Conservation (phyloP, 768 basidiomycete genomes). For the Rhodotorula babjevae region DNA sequence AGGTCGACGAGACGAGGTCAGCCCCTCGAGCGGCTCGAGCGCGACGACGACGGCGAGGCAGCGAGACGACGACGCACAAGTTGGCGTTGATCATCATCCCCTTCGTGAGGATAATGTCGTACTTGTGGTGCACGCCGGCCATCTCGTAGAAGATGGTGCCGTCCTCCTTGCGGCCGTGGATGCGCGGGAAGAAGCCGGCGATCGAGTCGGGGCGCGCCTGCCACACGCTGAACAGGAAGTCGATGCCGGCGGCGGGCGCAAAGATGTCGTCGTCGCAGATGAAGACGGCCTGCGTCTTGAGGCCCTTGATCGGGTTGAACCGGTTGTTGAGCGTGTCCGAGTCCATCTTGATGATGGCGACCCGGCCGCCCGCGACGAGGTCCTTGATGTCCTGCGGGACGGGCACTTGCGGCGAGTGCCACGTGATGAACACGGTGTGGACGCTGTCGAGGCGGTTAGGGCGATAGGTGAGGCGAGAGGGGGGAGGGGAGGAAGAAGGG, state of each 20-base stretch:
- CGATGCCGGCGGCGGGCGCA: not conserved
- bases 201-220: not conserved
- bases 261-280: conserved; percentile 8
- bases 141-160: not conserved
- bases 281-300: conserved; percentile 5
- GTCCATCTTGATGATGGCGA: not conserved
- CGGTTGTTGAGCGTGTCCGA: conserved; percentile 3
- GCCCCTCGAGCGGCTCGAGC: no score
- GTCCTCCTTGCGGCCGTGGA: not conserved
- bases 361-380: not conserved
- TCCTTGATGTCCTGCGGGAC: not conserved
- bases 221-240: not conserved
- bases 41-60: no score
- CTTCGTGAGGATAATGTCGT: not conserved
- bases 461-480: no score
- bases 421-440: not conserved
- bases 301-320: not conserved
- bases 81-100: conserved; percentile 5
- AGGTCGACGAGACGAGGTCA: not conserved
- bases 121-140: conserved; percentile 1
- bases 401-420: not conserved
- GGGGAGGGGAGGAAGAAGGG: no score
- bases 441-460: not conserved
- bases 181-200: not conserved
- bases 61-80: not conserved